These are phyloP conservation scores for Colletotrichum theobromicola DNA, from an alignment of 2,329 filamentous ascomycete genomes.

Conservation along the genomic window DNA sequence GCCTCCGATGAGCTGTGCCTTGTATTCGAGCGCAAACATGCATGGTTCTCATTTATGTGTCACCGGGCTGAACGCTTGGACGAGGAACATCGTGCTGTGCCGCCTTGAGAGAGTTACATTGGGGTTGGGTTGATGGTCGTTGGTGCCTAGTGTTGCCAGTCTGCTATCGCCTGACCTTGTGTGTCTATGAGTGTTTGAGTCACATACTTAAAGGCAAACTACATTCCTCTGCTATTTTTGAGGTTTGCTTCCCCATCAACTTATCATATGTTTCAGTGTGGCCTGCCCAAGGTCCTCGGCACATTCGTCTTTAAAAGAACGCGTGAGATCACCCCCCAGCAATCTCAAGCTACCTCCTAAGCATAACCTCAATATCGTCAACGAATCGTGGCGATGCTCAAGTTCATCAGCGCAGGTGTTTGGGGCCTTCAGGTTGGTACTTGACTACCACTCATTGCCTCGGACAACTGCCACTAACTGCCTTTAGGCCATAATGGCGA, in stretches of 20 bases:
- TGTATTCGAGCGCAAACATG: not conserved
- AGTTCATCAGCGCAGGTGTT: not conserved
- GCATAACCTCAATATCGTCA: accelerated
- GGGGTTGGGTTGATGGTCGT: not conserved
- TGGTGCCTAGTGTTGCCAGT: not conserved
- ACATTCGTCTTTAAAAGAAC: not conserved
- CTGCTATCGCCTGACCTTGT: not conserved
- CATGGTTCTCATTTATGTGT: not conserved
- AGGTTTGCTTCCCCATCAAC: not conserved
- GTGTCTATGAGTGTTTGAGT: not conserved
- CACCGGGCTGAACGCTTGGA: not conserved
- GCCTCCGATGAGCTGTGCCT: not conserved
- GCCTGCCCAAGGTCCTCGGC: not conserved
- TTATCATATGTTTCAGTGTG: not conserved
- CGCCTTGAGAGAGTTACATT: not conserved
- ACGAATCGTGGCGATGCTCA: not conserved
- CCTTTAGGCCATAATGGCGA: slow-evolving; percentile 2
- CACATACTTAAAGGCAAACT: not conserved
- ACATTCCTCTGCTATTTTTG: not conserved
- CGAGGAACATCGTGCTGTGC: not conserved
- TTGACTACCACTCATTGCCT: not conserved
- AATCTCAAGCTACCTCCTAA: not conserved
- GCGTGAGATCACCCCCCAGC: not conserved
- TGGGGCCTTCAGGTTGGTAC: slow-evolving; percentile 15
- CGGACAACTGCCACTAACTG: not conserved